Percentiles rank a stretch among this genome's conserved stretches.
These are phyloP conservation scores for Pterocarpus santalinus DNA, from an alignment of 306 rosid species.

Conservation along the genomic window DNA sequence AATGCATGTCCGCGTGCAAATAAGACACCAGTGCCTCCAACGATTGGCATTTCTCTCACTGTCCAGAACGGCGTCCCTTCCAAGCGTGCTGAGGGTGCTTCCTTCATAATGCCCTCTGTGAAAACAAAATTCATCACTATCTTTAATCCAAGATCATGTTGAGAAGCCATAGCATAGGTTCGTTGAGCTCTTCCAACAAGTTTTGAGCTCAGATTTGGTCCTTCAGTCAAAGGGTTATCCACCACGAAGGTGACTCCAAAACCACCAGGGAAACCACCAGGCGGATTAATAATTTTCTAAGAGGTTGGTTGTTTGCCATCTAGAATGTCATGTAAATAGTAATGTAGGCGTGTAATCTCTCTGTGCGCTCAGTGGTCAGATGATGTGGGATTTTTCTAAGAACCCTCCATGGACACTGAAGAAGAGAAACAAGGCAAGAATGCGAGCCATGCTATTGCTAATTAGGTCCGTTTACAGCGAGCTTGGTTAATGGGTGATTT, in stretches of 20 bases:
- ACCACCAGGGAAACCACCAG: conserved; percentile 8
- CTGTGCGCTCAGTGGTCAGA: no score
- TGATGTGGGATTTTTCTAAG: no score
- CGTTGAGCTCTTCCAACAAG: conserved; percentile 58
- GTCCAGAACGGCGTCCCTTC: conserved; percentile 41
- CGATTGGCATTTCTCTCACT: conserved; percentile 57
- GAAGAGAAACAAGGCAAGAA: no score
- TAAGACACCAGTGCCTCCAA: conserved; percentile 54
- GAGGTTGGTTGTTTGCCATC: background rate
- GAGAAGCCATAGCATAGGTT: conserved; percentile 55
- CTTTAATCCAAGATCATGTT: conserved; percentile 44
- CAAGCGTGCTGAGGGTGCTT: conserved; percentile 51
- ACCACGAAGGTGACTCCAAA: conserved; percentile 44
- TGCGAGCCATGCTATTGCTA: no score
- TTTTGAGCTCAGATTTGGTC: conserved; percentile 45
- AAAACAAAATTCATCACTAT: conserved; percentile 53
- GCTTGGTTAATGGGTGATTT: no score
- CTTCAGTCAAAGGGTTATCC: conserved; percentile 52
- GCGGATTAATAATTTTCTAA: conserved; percentile 29
- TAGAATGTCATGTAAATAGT: no score
- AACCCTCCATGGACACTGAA: no score
- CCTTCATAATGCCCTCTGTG: conserved; percentile 49
- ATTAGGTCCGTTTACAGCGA: no score
- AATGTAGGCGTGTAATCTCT: no score
- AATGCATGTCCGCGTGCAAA: conserved; percentile 52